Base-by-base conservation (phyloP, 2,329 filamentous ascomycete species). In the Xylariaceae sp. region DNA sequence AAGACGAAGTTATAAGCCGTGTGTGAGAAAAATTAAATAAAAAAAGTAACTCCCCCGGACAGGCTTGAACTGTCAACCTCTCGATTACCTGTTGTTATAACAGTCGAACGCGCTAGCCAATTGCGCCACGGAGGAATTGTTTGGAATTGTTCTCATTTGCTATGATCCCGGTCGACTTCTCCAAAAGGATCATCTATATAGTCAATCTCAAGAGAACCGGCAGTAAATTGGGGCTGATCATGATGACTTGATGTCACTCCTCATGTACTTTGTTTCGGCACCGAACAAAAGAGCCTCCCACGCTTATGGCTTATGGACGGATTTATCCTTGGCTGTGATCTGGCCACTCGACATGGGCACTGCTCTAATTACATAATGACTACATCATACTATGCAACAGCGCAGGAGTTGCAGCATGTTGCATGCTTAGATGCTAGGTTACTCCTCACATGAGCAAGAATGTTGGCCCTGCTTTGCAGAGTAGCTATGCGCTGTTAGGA, bases 391-490 rank as follows among this genome's bases (percentile, higher is more conserved):
- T n/a, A n/a, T n/a, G n/a, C 44, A 26, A 39, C 29, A 24, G 23
- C 33, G 17, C 39, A 16, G 34, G 33, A 48, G 28, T 29, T 40
- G 46, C 44, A 26, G 50, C 19, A 28, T 28, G 39, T 49, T 39
- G 49, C 31, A 55, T 43, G 56, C 40, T 43, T 23, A 28, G 19
- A 49, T 29, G 44, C 26, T 11, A 37, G 3, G 39, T 24, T 26
- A 33, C 34, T 44, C 49, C n/a, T 23, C 28, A 55, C 28, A 31
- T 9, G 21, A 43, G 4, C n/a, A n/a, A n/a, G 26, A 19, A 11
- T 28, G 56, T 52, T 47, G 46, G 40, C 40, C 43, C 16, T 44
- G 24, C 31, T 51, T 12, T 55, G 52, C 56, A 56, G 51, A 51
- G 2, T 23, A 44, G 16, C 34, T 37, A 19, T 23, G 29, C n/a